A percentile compares a stretch with the other conserved stretches of the same genome.
phyloP scores from a whole-genome alignment of 2,329 filamentous ascomycete genomes.

The Alternaria longipes region DNA sequence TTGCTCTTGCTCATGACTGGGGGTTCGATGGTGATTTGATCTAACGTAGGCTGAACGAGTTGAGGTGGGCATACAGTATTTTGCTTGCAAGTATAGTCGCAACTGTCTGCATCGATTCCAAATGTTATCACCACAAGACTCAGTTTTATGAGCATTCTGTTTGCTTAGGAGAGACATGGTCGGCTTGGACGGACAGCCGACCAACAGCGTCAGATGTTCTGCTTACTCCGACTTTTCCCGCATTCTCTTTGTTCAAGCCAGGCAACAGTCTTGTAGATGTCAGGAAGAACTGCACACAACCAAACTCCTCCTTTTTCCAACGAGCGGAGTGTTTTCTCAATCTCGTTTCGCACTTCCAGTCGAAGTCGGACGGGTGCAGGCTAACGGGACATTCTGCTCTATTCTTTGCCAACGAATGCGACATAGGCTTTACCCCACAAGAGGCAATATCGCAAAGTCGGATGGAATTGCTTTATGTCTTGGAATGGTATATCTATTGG shows the following conservation, averaged over 20 bases:
- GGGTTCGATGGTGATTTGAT: not conserved
- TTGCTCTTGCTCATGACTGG: not conserved
- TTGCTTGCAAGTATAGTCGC: not conserved
- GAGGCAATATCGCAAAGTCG: rapidly evolving
- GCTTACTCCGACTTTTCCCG: slow-evolving; percentile 6
- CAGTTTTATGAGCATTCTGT: not conserved
- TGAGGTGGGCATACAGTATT: too few species aligned
- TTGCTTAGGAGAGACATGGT: not conserved
- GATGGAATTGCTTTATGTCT: not conserved
- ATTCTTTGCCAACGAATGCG: not conserved
- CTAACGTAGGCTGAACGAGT: not conserved
- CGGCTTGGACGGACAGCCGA: slow-evolving; percentile 4
- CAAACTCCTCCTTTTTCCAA: not conserved
- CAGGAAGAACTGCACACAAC: not conserved
- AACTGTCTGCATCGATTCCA: not conserved
- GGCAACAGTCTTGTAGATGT: not conserved
- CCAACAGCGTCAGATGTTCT: not conserved
- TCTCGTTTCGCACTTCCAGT: not conserved
- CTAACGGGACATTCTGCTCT: not conserved
- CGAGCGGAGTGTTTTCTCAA: not conserved
- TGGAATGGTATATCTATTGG: not conserved
- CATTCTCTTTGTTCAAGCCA: not conserved
- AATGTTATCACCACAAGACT: not conserved
- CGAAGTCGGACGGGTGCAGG: not conserved
- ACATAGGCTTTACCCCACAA: not conserved